These are phyloP conservation scores for Pugionium dolabratum DNA, from an alignment of 345 rosid species.

Conservation along the genomic window DNA sequence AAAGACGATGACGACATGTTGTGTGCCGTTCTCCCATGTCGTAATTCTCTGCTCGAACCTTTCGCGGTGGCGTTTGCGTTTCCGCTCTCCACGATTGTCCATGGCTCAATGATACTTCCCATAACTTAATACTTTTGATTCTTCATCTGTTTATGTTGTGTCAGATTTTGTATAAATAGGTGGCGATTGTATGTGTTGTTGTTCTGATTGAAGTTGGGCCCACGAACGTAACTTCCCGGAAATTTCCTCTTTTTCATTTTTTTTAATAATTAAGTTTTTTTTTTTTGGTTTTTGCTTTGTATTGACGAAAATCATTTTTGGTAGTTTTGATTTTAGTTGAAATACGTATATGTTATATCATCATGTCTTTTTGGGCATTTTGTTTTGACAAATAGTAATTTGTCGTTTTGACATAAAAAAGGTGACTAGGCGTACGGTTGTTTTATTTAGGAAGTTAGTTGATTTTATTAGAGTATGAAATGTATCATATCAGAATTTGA, in stretches of 20 bases:
- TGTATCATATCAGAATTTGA: no score
- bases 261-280: conserved; percentile 3
- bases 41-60: conserved; percentile 56
- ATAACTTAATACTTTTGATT: conserved; percentile 8
- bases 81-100: conserved; percentile 44
- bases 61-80: conserved; percentile 37
- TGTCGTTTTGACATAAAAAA: no score
- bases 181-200: conserved; percentile 15
- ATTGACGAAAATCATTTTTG: conserved; percentile 12
- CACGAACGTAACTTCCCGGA: conserved; percentile 25
- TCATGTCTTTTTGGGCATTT: no score
- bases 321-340: conserved; percentile 6
- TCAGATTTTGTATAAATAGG: conserved; percentile 27
- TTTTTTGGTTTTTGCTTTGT: conserved; percentile 10
- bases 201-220: conserved; percentile 29
- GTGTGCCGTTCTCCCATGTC: conserved; percentile 74
- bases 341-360: not conserved
- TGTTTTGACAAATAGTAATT: no score
- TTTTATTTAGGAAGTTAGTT: no score
- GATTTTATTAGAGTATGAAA: no score
- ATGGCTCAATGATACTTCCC: conserved; percentile 47
- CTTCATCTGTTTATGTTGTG: conserved; percentile 20
- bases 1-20: conserved; percentile 86
- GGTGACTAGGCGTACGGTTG: no score
- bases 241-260: conserved; percentile 23